phyloP scores from a whole-genome alignment of 139 green algal species.

The Volvox reticuliferus region DNA sequence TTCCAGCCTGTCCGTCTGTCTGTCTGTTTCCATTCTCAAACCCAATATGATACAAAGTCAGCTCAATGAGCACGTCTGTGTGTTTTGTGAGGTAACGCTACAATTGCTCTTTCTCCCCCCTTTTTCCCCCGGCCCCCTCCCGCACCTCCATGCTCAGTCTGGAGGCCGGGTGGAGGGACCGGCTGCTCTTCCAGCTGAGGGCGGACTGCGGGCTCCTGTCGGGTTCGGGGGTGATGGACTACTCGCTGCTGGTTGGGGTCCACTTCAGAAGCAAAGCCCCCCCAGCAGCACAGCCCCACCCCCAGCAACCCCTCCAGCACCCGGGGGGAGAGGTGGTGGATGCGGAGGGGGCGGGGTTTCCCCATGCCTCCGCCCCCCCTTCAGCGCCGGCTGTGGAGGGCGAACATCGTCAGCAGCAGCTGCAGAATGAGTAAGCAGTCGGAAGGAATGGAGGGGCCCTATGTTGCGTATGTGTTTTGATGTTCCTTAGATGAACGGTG shows the following conservation, averaged over 20 bases:
- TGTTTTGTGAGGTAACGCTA: too few species aligned
- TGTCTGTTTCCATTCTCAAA: too few species aligned
- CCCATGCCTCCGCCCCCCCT: too few species aligned
- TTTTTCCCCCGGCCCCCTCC: neutral
- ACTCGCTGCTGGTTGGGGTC: slow-evolving; percentile 90
- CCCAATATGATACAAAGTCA: too few species aligned
- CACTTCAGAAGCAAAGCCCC: slow-evolving; percentile 63
- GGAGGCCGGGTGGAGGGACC: slow-evolving; percentile 67
- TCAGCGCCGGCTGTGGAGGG: neutral
- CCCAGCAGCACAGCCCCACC: too few species aligned
- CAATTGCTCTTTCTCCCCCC: neutral
- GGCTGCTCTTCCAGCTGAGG: slow-evolving; percentile 72
- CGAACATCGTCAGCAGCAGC: neutral
- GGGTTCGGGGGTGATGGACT: slow-evolving; percentile 88
- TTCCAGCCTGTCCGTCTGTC: too few species aligned
- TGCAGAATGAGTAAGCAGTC: neutral
- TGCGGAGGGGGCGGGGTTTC: neutral
- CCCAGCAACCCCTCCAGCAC: neutral
- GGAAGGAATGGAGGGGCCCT: neutral
- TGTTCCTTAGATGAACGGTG: neutral
- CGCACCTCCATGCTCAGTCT: slow-evolving; percentile 54
- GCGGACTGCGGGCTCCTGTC: slow-evolving; percentile 80
- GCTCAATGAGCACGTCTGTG: too few species aligned
- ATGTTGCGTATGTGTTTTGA: neutral
- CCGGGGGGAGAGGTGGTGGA: neutral